Evolutionary conservation across 805 yeast species (phyloP).

Genomic region (Wickerhamiella cacticola): DNA sequence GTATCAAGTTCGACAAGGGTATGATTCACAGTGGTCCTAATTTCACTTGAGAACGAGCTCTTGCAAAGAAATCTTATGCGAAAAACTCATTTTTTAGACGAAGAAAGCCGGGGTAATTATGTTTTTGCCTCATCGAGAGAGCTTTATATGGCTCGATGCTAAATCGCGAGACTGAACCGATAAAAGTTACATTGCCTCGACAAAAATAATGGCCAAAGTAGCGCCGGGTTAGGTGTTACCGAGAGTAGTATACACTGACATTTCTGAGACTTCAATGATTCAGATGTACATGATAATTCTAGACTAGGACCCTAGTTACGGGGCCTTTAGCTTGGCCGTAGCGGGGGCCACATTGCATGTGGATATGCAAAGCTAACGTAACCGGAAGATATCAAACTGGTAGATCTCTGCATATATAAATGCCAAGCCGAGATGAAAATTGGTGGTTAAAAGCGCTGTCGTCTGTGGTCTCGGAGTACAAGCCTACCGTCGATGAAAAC

Average conservation of each 20-base stretch:
- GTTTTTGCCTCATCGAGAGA: neutral
- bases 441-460: constrained; percentile 2
- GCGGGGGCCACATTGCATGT: constrained; percentile 7
- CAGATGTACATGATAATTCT: constrained; percentile 1
- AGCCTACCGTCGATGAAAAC: constrained; percentile 2
- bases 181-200: neutral
- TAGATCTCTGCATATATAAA: constrained; percentile 4
- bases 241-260: constrained; percentile 1
- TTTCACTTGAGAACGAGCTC: too few species aligned
- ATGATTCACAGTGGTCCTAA: neutral
- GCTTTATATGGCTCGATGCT: neutral
- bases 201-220: neutral
- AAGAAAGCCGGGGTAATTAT: too few species aligned
- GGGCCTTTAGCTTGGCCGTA: constrained; percentile 3
- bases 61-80: too few species aligned
- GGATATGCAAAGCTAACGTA: constrained; percentile 8
- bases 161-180: neutral
- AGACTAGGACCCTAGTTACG: constrained; percentile 1
- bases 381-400: constrained; percentile 7
- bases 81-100: too few species aligned
- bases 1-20: constrained; percentile 6
- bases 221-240: constrained; percentile 1
- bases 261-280: neutral
- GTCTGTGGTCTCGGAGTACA: neutral
- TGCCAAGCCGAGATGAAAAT: neutral